Conservation (phyloP, 2,329 filamentous ascomycete genomes). For the Xylaria sp. region DNA sequence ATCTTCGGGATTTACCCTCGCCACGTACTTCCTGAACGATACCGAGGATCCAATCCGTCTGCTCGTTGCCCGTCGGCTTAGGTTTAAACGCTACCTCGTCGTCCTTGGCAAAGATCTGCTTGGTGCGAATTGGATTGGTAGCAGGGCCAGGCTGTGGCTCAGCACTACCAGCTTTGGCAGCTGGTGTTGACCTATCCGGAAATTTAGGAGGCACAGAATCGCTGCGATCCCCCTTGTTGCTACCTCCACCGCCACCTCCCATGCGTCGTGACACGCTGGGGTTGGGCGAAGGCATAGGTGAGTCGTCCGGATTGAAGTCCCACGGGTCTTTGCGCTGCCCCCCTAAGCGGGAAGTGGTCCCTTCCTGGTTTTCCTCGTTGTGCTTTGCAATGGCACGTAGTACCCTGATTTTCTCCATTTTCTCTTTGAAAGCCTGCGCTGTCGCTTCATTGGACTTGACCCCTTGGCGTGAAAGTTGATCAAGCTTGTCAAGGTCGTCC, state of each 20-base stretch:
- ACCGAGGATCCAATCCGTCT: conserved; percentile 77
- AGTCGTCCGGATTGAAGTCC: conserved; percentile 58
- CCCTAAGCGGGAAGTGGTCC: conserved; percentile 45
- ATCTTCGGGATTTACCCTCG: conserved; percentile 80
- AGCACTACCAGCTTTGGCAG: conserved; percentile 55
- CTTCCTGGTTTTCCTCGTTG: conserved; percentile 50
- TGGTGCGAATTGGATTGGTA: conserved; percentile 56
- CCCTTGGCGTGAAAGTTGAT: conserved; percentile 48
- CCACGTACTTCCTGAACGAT: conserved; percentile 80
- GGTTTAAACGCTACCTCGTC: conserved; percentile 75
- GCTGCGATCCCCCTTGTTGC: conserved; percentile 52
- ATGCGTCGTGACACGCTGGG: conserved; percentile 51
- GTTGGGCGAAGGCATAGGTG: conserved; percentile 55
- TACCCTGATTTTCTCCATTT: conserved; percentile 53
- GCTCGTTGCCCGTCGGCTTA: conserved; percentile 61
- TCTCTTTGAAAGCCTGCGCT: conserved; percentile 27
- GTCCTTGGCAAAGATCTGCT: conserved; percentile 68
- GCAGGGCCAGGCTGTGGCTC: conserved; percentile 59
- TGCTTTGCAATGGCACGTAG: conserved; percentile 50
- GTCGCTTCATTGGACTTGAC: conserved; percentile 49
- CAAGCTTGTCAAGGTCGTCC: conserved; percentile 51
- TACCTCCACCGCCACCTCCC: conserved; percentile 46
- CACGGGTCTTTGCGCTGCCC: conserved; percentile 51
- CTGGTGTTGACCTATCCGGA: conserved; percentile 52
- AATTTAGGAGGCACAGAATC: conserved; percentile 66